Evolutionary conservation across 73 alveolate species (phyloP), one percentile per base, ranked within the genome.

Genomic region (Paramecium pentaurelia): DNA sequence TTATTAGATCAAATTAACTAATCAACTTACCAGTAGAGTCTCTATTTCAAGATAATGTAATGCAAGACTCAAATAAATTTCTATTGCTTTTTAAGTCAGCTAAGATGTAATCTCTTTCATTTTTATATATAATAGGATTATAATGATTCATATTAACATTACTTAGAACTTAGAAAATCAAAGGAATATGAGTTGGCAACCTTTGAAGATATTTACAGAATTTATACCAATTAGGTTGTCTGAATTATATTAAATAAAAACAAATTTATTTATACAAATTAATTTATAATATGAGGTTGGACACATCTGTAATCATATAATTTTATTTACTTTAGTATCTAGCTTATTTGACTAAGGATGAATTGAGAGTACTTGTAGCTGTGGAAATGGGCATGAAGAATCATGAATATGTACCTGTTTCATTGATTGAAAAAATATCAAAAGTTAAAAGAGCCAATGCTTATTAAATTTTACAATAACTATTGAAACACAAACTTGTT

Each of bases 301-400:
- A 89, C 91, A 77, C 94, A 45, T 89, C 94, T 71, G 93, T 87
- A 87, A 60, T 34, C 16, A 37, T 30, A 38, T 86, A 36, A n/a
- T 37, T 14, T 68, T 36, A 68, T 6, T 40, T 87, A 47, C 10
- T 2, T 20, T 60, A 87, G 93, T 89, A 89, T 71, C 34, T 89
- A 51, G 94, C 86, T 6, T 98, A 98, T 92, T 77, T 98, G 94
- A 94, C 98, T 12, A 97, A 97, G 86, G 99, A 97, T 91, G 99
- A 97, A 73, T 95, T 97, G 93, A 93, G 99, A 60, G 99, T 98
- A 8, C 96, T 98, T 59, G 96, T 98, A 8, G 99, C 99, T 60
- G 97, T 98, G 54, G 99, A 98, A 93, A 97, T 97, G 98, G 99
- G 99, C 14, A 97, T 97, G 99, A 97, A 96, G 92, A 98, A 98